Conservation (phyloP, 2,329 filamentous ascomycete genomes). For the Aspergillus sp. region DNA sequence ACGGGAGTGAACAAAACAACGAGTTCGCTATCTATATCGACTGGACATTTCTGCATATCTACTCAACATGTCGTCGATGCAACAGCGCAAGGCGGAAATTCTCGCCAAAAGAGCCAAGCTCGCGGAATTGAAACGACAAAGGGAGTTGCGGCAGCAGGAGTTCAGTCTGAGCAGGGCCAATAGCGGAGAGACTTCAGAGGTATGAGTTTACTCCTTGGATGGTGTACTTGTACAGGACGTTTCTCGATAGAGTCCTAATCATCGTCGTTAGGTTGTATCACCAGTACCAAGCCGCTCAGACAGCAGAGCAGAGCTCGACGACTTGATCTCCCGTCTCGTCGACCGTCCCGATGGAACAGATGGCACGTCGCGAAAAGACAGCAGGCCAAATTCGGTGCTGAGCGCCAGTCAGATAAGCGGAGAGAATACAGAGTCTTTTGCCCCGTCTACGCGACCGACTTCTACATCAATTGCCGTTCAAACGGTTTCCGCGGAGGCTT, state of each 20-base stretch:
- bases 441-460: conserved; percentile 33
- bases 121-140: conserved; percentile 87
- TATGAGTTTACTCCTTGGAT: conserved; percentile 33
- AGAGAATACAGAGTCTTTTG: conserved; percentile 46
- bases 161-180: conserved; percentile 63
- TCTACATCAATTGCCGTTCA: conserved; percentile 53
- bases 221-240: neutral
- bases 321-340: conserved; percentile 75
- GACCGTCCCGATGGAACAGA: conserved; percentile 56
- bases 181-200: conserved; percentile 63
- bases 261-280: conserved; percentile 51
- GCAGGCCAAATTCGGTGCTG: conserved; percentile 78
- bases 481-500: conserved; percentile 63
- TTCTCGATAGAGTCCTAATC: conserved; percentile 10
- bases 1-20: conserved; percentile 7
- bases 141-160: conserved; percentile 74
- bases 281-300: conserved; percentile 64
- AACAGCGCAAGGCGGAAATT: conserved; percentile 88
- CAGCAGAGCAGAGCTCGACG: conserved; percentile 66
- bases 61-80: conserved; percentile 36
- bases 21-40: conserved; percentile 3
- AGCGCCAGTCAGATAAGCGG: conserved; percentile 76
- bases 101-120: conserved; percentile 95
- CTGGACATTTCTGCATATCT: neutral
- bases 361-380: conserved; percentile 48